These are phyloP conservation scores for Penicillium ochrochloron DNA, from an alignment of 495 filamentous ascomycete species.

Conservation along the genomic window DNA sequence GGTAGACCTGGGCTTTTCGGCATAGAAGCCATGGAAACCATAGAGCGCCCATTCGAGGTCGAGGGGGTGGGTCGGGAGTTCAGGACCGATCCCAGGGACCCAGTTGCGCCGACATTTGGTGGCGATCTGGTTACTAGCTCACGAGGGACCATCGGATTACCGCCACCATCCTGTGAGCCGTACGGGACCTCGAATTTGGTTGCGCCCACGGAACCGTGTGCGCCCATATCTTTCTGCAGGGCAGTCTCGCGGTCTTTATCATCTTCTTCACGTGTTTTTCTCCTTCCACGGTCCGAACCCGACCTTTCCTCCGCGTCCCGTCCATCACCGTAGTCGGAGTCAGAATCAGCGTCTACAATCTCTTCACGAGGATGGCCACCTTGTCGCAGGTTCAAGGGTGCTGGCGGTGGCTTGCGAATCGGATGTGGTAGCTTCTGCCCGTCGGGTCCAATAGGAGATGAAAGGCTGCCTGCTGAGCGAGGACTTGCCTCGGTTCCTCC, in stretches of 20 bases:
- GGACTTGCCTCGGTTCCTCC: conserved; percentile 20
- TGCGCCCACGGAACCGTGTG: conserved; percentile 71
- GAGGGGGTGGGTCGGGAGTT: conserved; percentile 34
- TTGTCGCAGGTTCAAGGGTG: conserved; percentile 74
- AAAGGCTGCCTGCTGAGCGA: conserved; percentile 23
- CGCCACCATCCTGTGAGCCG: conserved; percentile 17
- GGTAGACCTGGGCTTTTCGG: conserved; percentile 88
- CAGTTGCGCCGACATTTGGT: conserved; percentile 33
- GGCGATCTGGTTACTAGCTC: conserved; percentile 35
- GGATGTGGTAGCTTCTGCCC: conserved; percentile 53
- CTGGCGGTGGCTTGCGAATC: conserved; percentile 79
- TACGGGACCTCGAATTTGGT: conserved; percentile 11
- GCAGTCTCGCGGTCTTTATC: conserved; percentile 75
- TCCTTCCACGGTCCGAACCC: conserved; percentile 69
- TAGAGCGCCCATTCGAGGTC: conserved; percentile 30
- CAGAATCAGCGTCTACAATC: conserved; percentile 62
- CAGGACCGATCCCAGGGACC: conserved; percentile 43
- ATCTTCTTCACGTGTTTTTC: conserved; percentile 87
- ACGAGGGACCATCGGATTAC: conserved; percentile 28
- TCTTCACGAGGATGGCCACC: conserved; percentile 44
- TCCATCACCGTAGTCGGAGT: conserved; percentile 84
- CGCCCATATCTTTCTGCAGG: conserved; percentile 64
- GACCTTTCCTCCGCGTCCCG: conserved; percentile 67
- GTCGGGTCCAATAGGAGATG: conserved; percentile 24
- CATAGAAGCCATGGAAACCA: conserved; percentile 46